These are phyloP conservation scores for Beauveria pseudobassiana DNA, from an alignment of 2,329 filamentous ascomycete genomes.

Conservation along the genomic window DNA sequence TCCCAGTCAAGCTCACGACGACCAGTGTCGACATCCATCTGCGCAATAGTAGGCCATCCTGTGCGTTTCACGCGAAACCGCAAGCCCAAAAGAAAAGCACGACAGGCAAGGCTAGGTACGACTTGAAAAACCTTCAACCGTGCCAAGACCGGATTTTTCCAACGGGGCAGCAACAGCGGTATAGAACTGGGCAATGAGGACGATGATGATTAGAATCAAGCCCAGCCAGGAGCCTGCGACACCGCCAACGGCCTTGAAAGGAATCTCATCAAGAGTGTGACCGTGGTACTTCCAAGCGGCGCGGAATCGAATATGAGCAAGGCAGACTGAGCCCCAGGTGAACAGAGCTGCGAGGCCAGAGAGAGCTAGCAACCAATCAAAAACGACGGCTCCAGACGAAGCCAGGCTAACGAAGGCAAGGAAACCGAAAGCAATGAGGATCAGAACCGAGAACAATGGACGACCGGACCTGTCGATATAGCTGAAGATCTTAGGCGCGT, in stretches of 20 bases:
- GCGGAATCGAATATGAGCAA: conserved; percentile 42
- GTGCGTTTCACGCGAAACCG: conserved; percentile 57
- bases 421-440: conserved; percentile 38
- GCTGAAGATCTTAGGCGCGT: conserved; percentile 44
- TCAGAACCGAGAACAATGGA: conserved; percentile 37
- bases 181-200: conserved; percentile 46
- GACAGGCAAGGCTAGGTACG: conserved; percentile 45
- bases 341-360: conserved; percentile 57
- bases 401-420: conserved; percentile 40
- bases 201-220: conserved; percentile 45
- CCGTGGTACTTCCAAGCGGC: conserved; percentile 50
- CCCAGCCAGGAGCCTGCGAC: conserved; percentile 57
- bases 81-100: conserved; percentile 45
- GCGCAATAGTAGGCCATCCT: conserved; percentile 47
- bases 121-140: conserved; percentile 45
- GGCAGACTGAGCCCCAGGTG: conserved; percentile 58
- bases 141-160: conserved; percentile 23
- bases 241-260: conserved; percentile 53
- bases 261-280: conserved; percentile 55
- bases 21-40: conserved; percentile 62
- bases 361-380: conserved; percentile 58
- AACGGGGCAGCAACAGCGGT: conserved; percentile 37
- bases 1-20: conserved; percentile 59
- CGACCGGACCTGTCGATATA: conserved; percentile 48
- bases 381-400: conserved; percentile 42